A percentile compares a stretch with the other conserved stretches of the same genome.
These are phyloP conservation scores for Breviolum minutum DNA, from an alignment of 73 alveolate species.

Conservation along the genomic window DNA sequence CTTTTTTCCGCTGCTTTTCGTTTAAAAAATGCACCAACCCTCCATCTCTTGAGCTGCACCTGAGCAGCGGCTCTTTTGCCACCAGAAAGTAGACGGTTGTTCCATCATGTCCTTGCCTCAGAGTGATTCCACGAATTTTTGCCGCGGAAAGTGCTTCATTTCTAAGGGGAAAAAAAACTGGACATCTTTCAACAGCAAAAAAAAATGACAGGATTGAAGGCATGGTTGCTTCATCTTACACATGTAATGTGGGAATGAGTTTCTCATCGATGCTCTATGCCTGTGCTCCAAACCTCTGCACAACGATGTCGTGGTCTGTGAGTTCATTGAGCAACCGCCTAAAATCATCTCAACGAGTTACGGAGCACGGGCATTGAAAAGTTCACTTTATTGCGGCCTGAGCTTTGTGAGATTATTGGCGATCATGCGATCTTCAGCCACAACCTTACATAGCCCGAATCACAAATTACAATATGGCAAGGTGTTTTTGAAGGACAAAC, in stretches of 20 bases:
- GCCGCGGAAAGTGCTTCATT: background rate
- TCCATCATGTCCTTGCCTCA: conserved; percentile 57
- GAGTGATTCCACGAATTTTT: background rate
- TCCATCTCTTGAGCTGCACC: background rate
- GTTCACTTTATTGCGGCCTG: background rate
- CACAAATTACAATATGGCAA: background rate
- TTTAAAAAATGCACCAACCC: background rate
- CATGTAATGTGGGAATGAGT: background rate
- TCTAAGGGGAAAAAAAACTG: too few relatives aligned
- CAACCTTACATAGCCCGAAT: background rate
- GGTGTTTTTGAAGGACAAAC: background rate
- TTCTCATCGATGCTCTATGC: background rate
- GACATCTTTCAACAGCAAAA: background rate
- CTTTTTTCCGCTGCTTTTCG: too few relatives aligned
- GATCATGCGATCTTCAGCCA: conserved; percentile 82
- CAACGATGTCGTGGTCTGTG: conserved; percentile 68
- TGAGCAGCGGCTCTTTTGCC: conserved; percentile 40
- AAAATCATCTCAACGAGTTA: background rate
- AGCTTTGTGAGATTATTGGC: conserved; percentile 64
- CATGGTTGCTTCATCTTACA: background rate
- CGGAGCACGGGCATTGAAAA: background rate
- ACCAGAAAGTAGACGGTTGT: conserved; percentile 45
- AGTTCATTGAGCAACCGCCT: conserved; percentile 79
- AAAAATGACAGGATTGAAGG: background rate
- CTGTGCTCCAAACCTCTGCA: conserved; percentile 21